Percentiles rank a stretch among this genome's conserved stretches.
Evolutionary conservation across 495 filamentous ascomycete genomes (phyloP).

Genomic region (Annulohypoxylon nitens): DNA sequence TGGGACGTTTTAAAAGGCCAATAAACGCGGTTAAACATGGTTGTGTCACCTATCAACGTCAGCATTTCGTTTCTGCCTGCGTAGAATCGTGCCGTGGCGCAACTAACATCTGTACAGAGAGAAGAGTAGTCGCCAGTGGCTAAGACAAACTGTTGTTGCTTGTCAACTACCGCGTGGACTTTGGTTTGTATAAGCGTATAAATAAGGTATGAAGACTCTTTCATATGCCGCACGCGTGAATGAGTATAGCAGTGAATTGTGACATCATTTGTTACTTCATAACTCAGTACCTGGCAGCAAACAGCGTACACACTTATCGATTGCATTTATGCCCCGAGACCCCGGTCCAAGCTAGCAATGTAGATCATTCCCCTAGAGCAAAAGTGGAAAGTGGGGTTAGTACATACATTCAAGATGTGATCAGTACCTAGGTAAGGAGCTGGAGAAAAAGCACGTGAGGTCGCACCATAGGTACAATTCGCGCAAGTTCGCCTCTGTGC

Average conservation of each 20-base stretch:
- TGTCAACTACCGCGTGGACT: neutral
- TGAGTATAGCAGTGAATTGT: neutral
- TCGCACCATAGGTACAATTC: constrained; percentile 3
- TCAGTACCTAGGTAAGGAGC: neutral
- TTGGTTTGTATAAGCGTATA: neutral
- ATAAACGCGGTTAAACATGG: neutral
- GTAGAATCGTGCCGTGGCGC: neutral
- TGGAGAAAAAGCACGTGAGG: constrained; percentile 8
- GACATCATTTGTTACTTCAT: neutral
- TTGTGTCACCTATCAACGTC: constrained; percentile 10
- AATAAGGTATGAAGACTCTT: neutral
- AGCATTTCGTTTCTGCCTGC: neutral
- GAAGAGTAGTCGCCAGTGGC: neutral
- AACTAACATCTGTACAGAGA: neutral
- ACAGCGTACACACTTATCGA: neutral
- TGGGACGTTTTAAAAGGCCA: neutral
- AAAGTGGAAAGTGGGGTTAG: neutral
- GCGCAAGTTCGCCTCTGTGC: constrained; percentile 9
- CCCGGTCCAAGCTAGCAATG: neutral
- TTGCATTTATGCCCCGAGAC: neutral
- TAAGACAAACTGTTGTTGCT: neutral
- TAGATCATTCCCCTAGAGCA: neutral
- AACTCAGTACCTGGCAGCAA: neutral
- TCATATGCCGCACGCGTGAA: too few species aligned
- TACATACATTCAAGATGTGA: neutral